Percentiles rank a stretch among this genome's conserved stretches.
Evolutionary conservation across 768 basidiomycete species (phyloP).

Genomic region (Xanthoconium purpureum): DNA sequence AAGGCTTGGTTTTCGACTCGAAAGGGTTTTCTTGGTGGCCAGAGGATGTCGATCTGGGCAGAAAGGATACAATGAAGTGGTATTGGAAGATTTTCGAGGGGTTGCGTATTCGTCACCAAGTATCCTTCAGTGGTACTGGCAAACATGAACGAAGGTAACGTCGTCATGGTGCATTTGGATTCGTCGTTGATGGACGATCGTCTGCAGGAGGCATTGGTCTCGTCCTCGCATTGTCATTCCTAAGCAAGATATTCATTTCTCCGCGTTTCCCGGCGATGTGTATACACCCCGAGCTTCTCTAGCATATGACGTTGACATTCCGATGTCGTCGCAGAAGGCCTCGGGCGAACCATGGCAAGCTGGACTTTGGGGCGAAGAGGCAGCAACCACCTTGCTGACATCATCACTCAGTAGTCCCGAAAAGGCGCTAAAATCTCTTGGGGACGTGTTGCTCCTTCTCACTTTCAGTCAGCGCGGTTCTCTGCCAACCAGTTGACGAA

Average conservation of each 20-base stretch:
- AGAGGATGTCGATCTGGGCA: constrained; percentile 5
- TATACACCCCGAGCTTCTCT: constrained; percentile 6
- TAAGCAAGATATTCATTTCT: constrained; percentile 1
- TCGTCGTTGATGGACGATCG: not conserved
- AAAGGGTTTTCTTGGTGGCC: not conserved
- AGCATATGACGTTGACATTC: not conserved
- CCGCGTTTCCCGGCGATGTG: not conserved
- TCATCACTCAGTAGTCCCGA: not conserved
- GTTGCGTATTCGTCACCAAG: constrained; percentile 1
- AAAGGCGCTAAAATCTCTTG: not conserved
- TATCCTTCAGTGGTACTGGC: constrained; percentile 9
- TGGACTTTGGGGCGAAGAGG: not conserved
- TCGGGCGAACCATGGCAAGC: not conserved
- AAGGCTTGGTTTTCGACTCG: not conserved
- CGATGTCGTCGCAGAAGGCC: not conserved
- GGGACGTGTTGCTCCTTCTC: constrained; percentile 6
- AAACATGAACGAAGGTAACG: constrained; percentile 3
- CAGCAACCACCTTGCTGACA: not conserved
- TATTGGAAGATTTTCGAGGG: not conserved
- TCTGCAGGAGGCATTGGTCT: not conserved
- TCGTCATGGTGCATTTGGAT: not conserved
- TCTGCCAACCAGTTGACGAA: not conserved
- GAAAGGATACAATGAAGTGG: not conserved
- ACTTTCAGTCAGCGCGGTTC: not conserved
- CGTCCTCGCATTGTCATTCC: constrained; percentile 7